phyloP scores from a whole-genome alignment of 208 protist genomes.

The Acanthamoeba culbertsoni region DNA sequence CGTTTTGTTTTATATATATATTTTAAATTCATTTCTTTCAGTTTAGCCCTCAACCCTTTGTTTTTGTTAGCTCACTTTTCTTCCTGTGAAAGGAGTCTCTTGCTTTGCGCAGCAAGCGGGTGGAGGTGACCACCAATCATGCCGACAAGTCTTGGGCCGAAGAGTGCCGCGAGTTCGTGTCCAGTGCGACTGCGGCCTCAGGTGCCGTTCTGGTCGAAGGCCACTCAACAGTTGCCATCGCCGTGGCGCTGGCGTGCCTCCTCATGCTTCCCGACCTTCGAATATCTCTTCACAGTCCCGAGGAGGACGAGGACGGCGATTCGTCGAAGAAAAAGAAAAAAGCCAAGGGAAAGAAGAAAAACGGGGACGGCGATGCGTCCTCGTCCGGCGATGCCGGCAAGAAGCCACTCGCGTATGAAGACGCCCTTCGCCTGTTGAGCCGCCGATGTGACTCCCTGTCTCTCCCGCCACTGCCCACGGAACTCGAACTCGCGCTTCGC shows the following conservation, averaged over 20 bases:
- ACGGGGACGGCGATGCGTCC: background rate
- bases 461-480: background rate
- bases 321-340: background rate
- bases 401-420: background rate
- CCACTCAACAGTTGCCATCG: background rate
- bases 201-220: background rate
- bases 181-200: background rate
- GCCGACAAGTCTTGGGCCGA: no score
- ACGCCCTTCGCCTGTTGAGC: background rate
- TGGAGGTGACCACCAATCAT: no score
- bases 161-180: background rate
- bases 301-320: background rate
- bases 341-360: background rate
- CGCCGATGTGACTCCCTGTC: background rate
- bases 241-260: background rate
- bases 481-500: background rate
- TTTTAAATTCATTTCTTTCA: no score
- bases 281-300: background rate
- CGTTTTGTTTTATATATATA: no score
- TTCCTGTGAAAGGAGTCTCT: no score
- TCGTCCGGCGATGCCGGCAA: no score
- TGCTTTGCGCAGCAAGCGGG: no score
- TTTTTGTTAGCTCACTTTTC: no score
- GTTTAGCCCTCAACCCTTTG: no score
- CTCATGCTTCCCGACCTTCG: background rate